Percentiles rank a stretch among this genome's conserved stretches.
These are phyloP conservation scores for Arctium minus DNA, from an alignment of 129 eudicot species.

Conservation along the genomic window DNA sequence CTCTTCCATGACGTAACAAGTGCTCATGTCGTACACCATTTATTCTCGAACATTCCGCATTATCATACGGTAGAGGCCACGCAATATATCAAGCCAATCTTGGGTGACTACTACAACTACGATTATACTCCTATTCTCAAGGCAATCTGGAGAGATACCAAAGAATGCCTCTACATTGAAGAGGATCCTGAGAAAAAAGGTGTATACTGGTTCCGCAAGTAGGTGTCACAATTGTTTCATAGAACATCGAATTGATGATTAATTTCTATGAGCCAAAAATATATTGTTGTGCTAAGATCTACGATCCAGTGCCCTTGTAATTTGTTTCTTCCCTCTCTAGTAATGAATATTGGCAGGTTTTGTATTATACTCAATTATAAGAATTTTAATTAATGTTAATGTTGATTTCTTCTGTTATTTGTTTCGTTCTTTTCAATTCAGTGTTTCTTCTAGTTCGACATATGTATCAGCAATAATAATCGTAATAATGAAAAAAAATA, in stretches of 20 bases:
- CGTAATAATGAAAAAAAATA: background rate
- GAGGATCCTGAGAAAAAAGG: constrained; percentile 33
- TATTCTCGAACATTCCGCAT: constrained; percentile 37
- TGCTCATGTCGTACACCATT: constrained; percentile 41
- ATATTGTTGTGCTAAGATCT: background rate
- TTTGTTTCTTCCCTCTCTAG: background rate
- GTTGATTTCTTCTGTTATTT: background rate
- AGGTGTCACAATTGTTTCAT: background rate
- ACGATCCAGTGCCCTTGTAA: background rate
- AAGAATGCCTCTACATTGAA: constrained; percentile 32
- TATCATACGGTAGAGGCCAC: constrained; percentile 43
- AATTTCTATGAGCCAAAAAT: background rate
- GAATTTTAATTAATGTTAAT: background rate
- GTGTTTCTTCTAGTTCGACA: background rate
- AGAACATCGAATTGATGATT: background rate
- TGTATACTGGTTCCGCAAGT: constrained; percentile 29
- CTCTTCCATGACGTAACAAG: constrained; percentile 18
- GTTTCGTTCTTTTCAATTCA: background rate
- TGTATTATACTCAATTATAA: background rate
- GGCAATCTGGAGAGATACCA: constrained; percentile 38
- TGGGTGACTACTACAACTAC: constrained; percentile 32
- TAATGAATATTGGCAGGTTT: background rate
- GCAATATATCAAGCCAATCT: constrained; percentile 24
- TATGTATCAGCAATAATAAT: too few species aligned
- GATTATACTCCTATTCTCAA: constrained; percentile 30